These are phyloP conservation scores for Gentiana dahurica DNA, from an alignment of 257 asterid species.

Conservation along the genomic window DNA sequence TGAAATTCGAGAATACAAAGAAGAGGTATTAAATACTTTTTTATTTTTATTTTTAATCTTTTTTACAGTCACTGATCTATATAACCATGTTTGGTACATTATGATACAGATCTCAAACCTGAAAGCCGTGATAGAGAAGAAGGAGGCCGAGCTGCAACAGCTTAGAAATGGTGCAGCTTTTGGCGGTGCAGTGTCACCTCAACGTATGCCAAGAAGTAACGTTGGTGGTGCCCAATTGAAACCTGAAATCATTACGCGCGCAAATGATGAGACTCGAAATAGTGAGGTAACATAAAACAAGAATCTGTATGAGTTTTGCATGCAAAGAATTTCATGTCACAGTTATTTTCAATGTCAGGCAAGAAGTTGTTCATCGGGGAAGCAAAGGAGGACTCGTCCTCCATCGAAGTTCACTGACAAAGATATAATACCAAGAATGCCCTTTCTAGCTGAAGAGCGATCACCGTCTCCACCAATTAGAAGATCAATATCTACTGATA, in stretches of 20 bases:
- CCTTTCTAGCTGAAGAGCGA: constrained; percentile 50
- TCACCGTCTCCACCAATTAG: constrained; percentile 78
- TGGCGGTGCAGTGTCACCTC: constrained; percentile 60
- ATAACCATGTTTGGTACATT: constrained; percentile 1
- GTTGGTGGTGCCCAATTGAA: constrained; percentile 34
- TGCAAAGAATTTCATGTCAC: no score
- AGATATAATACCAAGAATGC: constrained; percentile 42
- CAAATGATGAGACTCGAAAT: constrained; percentile 30
- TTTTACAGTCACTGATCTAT: constrained; percentile 12
- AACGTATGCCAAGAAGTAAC: constrained; percentile 41
- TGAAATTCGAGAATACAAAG: constrained; percentile 66
- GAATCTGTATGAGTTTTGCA: background rate
- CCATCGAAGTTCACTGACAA: constrained; percentile 75
- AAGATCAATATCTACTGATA: constrained; percentile 80
- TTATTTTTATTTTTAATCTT: constrained; percentile 1
- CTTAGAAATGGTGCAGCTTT: constrained; percentile 38
- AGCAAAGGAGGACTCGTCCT: constrained; percentile 54
- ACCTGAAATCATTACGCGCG: constrained; percentile 42
- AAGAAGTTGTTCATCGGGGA: constrained; percentile 64
- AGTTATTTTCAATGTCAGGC: constrained; percentile 32
- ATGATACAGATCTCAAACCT: constrained; percentile 64
- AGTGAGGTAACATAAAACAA: constrained; percentile 40
- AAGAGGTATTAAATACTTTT: constrained; percentile 45
- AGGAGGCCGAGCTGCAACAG: constrained; percentile 75
- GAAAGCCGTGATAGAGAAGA: constrained; percentile 62